A percentile compares a stretch with the other conserved stretches of the same genome.
phyloP scores from a whole-genome alignment of 2,329 filamentous ascomycete species.

The Parastagonospora nodorum region DNA sequence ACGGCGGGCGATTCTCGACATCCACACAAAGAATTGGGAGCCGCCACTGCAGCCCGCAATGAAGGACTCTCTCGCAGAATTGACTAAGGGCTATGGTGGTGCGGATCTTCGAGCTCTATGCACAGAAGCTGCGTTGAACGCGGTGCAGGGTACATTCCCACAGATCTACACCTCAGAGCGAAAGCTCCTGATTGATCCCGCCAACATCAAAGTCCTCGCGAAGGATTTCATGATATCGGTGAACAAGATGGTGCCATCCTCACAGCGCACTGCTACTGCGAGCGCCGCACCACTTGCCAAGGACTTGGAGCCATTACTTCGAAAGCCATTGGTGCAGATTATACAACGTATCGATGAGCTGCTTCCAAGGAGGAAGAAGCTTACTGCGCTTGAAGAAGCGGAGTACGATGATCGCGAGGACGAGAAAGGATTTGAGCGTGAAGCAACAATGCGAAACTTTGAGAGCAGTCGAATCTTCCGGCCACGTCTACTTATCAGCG shows the following conservation, averaged over 20 bases:
- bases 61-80: conserved; percentile 80
- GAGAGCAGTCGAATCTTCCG: conserved; percentile 87
- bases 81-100: conserved; percentile 96
- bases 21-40: conserved; percentile 94
- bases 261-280: conserved; percentile 84
- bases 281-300: conserved; percentile 81
- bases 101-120: conserved; percentile 92
- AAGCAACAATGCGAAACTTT: conserved; percentile 74
- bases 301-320: conserved; percentile 79
- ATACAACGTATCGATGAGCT: conserved; percentile 72
- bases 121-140: conserved; percentile 93
- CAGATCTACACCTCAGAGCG: conserved; percentile 92
- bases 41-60: conserved; percentile 73
- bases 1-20: conserved; percentile 86
- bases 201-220: conserved; percentile 81
- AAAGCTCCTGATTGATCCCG: conserved; percentile 86
- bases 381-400: conserved; percentile 90
- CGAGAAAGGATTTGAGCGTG: conserved; percentile 82
- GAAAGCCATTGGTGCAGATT: conserved; percentile 72
- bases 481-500: conserved; percentile 82
- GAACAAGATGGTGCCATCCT: conserved; percentile 95
- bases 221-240: conserved; percentile 98
- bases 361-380: conserved; percentile 82
- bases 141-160: conserved; percentile 92
- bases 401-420: conserved; percentile 87